phyloP scores from a whole-genome alignment of 2,329 filamentous ascomycete species.

The Orbilia blumenaviensis region DNA sequence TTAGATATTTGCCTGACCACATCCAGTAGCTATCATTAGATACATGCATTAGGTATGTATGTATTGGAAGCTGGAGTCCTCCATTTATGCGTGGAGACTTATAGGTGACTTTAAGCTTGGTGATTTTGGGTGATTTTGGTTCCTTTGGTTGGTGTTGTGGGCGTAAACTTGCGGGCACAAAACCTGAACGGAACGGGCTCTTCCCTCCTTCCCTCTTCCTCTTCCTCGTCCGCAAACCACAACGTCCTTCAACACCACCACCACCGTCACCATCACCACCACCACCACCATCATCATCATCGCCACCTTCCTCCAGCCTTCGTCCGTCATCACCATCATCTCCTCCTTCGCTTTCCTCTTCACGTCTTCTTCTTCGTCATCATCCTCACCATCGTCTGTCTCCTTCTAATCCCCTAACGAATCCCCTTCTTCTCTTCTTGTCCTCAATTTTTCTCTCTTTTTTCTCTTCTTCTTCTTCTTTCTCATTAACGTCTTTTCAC shows the following conservation, averaged over 20 bases:
- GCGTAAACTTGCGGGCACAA: slow-evolving; percentile 41
- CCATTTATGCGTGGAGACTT: background rate
- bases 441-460: slow-evolving; percentile 18
- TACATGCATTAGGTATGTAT: no score
- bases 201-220: background rate
- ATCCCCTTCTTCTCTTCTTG: slow-evolving; percentile 28
- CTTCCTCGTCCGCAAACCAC: background rate
- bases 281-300: background rate
- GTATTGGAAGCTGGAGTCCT: no score
- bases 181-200: slow-evolving; percentile 18
- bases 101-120: background rate
- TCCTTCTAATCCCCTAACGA: slow-evolving; percentile 28
- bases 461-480: background rate
- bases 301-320: background rate
- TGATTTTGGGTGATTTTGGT: background rate
- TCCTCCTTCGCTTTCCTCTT: background rate
- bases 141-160: slow-evolving; percentile 32
- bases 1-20: no score
- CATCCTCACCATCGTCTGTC: slow-evolving; percentile 8
- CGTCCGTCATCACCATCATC: background rate
- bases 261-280: background rate
- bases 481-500: background rate
- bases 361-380: background rate
- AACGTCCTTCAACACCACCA: background rate
- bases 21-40: no score